Base-by-base conservation (phyloP, 2,329 filamentous ascomycete species). In the Cladosporium colombiae region DNA sequence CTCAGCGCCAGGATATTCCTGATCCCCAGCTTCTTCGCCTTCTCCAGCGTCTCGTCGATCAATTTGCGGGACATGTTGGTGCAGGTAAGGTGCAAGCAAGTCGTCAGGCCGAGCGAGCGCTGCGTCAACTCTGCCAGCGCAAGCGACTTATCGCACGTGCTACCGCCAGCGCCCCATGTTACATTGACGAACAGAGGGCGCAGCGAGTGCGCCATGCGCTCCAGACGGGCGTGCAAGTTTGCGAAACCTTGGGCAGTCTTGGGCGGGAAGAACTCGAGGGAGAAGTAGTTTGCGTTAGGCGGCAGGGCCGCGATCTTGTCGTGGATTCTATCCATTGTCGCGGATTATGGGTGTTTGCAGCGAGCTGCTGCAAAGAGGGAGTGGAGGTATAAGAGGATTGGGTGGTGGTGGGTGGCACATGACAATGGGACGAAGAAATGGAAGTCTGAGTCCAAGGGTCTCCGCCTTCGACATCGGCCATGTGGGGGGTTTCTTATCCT, bases 261-360 rank as follows among this genome's bases (percentile, higher is more conserved):
- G 69, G 95, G 95, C 71, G 95, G 95, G 82, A 99, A 99, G 87
- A 99, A 99, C 82, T 99, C 95, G 80, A 98, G 89, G 57, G 95
- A 98, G 81, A 97, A 96, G 83, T 95, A 98, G 77, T 86, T 88
- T 70, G 87, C 86, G 79, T 91, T 88, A 70, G 89, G 86, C 78
- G 92, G 91, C 81, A 99, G 82, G 68, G 92, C 91, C 80, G 91
- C 91, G 76, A 98, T 94, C 84, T 97, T 97, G 84, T 96, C 91
- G 69, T 92, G 96, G 77, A 97, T 93, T 81, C 62, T 50, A 60
- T 65, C 62, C 61, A 63, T 63, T 29, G n/a, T 53, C 46, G 61
- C 50, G 50, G 18, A 7, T 21, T 25, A 5, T 23, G 23, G 29
- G 31, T 57, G n/a, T 57, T 40, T 46, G 61, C 61, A 63, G 61